Base-by-base conservation (phyloP, 257 asterid species). In the Salvia rosmarinus region DNA sequence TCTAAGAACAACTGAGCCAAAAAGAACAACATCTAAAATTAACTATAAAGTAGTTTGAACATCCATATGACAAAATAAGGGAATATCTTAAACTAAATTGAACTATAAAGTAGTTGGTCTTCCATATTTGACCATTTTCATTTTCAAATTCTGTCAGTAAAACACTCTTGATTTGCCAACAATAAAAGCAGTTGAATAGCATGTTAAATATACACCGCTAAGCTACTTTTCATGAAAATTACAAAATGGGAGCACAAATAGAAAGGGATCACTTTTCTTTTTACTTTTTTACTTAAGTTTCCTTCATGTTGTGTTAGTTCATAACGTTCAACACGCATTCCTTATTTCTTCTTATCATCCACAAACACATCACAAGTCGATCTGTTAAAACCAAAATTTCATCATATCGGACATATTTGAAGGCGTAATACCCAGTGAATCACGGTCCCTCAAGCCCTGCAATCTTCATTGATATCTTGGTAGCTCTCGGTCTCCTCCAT, bases 391-490 rank as follows among this genome's bases (percentile, higher is more conserved):
- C 42, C n/a, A n/a, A 11, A 7, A 0, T n/a, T n/a, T 47, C n/a
- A 37, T 57, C 7, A 20, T 65, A 40, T 40, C 46, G 37, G 16
- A 32, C 23, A 23, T 17, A 34, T 64, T 39, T 39, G 46, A 23
- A 56, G 13, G 57, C 5, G 65, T 57, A 75, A 80, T 88, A 91
- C 99, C 93, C 96, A 88, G 54, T 97, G 99, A 76, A 94, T 91
- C 40, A 96, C 99, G 77, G 99, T 94, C 72, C 99, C 99, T n/a
- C 82, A 66, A 79, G 89, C 85, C 99, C 86, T n/a, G 78, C 99
- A 94, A 78, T 91, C 91, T 74, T 85, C 85, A 44, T 92, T 86
- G 91, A 82, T 34, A 84, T 67, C 85, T 95, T 95, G 62, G 98
- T 95, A 68, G 93, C 98, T 64, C 71, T 72, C 51, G 89, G 73